Base-by-base conservation (phyloP, 257 asterid genomes). In the Paulownia fortunei region DNA sequence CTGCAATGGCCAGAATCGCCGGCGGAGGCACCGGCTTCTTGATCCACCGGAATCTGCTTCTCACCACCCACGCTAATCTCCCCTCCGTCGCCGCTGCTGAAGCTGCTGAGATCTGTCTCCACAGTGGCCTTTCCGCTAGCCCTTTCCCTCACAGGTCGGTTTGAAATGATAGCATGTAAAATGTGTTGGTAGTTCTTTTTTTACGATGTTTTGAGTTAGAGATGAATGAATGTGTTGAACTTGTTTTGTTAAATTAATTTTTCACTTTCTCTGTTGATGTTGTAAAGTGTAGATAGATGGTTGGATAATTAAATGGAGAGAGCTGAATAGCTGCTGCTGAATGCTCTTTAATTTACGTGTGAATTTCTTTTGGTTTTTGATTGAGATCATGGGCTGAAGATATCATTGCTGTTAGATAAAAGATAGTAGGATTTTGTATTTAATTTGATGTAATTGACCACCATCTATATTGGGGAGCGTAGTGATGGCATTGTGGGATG, bases 31-130 rank as follows among this genome's bases (percentile, higher is more conserved):
- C 99, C 26, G 99, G 97, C 55, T 96, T 96, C 84, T 73, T 96
- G 85, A 96, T 96, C 82, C 98, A 96, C 84, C 92, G 97, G 78
- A 96, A 93, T 89, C 91, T 96, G 24, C 95, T 96, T 13, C 96
- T 96, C 64, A 96, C 98, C 24, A 92, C 97, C 55, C 99, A 96
- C 78, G 92, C 85, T 26, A 88, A 81, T 79, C 90, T 96, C 59
- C 96, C 98, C 1, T 92, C 98, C 2, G 92, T 90, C 18, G 84
- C 92, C 5, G 92, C 98, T 2, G 95, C 98, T 58, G 97, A 90
- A 87, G 84, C 97, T 9, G 95, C 97, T 80, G 96, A 90, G 98
- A 93, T 93, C 96, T 94, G 89, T 41, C 93, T 96, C 26, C 94
- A 90, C 70, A 96, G 82, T 64, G 98, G 96, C 42, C 81, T 83